Conservation (phyloP, 208 protist species). For the Leishmania gerbilli region DNA sequence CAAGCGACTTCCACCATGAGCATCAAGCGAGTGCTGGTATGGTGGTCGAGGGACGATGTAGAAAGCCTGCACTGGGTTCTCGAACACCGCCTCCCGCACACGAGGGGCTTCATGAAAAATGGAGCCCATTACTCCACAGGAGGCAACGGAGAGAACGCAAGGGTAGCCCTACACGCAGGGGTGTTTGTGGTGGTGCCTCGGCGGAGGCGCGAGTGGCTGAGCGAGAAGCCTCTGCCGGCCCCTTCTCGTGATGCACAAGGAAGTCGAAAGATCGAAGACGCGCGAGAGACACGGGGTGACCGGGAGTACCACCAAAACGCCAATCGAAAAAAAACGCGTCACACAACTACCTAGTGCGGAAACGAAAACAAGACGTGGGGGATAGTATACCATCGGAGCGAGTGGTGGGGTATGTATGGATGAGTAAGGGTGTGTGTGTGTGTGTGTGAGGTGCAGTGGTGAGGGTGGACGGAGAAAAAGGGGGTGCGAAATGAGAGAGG, state of each 20-base stretch:
- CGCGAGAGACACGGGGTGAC: background rate
- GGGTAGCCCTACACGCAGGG: background rate
- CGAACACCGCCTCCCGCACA: slow-evolving; percentile 2
- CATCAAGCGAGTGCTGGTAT: background rate
- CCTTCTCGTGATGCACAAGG: background rate
- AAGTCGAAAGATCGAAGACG: background rate
- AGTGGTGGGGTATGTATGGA: background rate
- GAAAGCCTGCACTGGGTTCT: slow-evolving; percentile 5
- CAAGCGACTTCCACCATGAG: background rate
- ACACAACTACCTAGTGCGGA: background rate
- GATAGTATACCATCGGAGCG: background rate
- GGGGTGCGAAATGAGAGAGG: background rate
- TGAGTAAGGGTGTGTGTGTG: background rate
- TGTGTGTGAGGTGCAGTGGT: background rate
- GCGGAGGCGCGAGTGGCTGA: background rate
- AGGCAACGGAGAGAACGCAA: background rate
- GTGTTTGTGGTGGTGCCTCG: background rate
- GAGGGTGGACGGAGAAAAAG: background rate
- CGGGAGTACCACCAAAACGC: background rate
- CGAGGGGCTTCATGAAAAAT: slow-evolving; percentile 16
- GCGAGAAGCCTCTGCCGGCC: background rate
- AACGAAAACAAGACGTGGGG: background rate
- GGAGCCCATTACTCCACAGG: slow-evolving; percentile 6
- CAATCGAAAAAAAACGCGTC: background rate
- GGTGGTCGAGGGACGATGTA: slow-evolving; percentile 15